Percentiles rank a stretch among this genome's conserved stretches.
phyloP scores from a whole-genome alignment of 139 green algal species.

The Tetraselmis striata region DNA sequence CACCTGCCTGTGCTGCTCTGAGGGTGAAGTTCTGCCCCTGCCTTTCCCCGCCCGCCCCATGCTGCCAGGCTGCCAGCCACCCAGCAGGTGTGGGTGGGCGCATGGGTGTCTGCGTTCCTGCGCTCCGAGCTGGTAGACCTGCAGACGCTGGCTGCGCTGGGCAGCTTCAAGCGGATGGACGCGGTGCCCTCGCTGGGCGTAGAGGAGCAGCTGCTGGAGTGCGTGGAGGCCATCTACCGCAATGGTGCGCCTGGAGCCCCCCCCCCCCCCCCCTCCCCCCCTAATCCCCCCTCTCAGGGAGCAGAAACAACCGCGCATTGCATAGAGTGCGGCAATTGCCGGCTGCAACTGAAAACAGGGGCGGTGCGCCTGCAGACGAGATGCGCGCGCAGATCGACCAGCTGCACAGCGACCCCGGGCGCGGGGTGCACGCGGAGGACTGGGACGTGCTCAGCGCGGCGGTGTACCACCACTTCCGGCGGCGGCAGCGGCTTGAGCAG shows the following conservation, averaged over 20 bases:
- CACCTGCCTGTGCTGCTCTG: too few relatives aligned
- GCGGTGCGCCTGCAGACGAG: not conserved
- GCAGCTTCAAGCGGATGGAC: constrained; percentile 17
- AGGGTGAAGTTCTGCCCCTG: too few relatives aligned
- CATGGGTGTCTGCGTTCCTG: constrained; percentile 37
- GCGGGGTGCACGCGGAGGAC: constrained; percentile 34
- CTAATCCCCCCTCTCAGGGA: not conserved
- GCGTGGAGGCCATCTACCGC: constrained; percentile 33
- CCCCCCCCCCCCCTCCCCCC: not conserved
- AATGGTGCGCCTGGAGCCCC: not conserved
- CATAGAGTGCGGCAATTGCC: too few relatives aligned
- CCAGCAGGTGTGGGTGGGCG: not conserved
- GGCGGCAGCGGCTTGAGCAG: constrained; percentile 29
- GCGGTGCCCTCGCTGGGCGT: constrained; percentile 16
- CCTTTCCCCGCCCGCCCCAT: too few relatives aligned
- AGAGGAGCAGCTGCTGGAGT: constrained; percentile 30
- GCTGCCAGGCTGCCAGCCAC: not conserved
- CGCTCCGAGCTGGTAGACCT: constrained; percentile 38
- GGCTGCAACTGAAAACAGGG: too few relatives aligned
- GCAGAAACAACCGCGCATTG: too few relatives aligned
- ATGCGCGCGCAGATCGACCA: not conserved
- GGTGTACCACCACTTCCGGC: constrained; percentile 39
- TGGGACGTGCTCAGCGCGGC: constrained; percentile 35
- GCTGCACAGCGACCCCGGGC: constrained; percentile 6
- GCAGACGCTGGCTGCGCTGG: constrained; percentile 22